Evolutionary conservation across 805 yeast genomes (phyloP).

Genomic region (Starmerella vitae): DNA sequence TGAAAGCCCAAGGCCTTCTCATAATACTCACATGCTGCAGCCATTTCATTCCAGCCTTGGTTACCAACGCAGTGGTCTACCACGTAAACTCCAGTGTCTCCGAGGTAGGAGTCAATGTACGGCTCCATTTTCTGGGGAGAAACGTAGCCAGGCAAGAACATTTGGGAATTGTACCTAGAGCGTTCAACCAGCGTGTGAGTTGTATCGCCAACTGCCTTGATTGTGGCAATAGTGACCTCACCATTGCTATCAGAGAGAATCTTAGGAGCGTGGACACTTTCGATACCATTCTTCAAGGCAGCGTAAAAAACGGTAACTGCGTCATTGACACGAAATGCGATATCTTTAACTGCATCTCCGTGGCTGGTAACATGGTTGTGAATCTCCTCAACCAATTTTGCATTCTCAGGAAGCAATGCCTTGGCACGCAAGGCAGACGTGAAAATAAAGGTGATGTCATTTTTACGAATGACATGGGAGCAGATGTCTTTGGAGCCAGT

Average conservation of each 20-base stretch:
- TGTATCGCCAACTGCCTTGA: constrained; percentile 46
- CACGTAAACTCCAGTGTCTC: constrained; percentile 30
- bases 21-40: constrained; percentile 44
- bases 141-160: constrained; percentile 41
- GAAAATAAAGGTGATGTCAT: constrained; percentile 39
- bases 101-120: constrained; percentile 22
- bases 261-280: constrained; percentile 13
- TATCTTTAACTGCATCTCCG: constrained; percentile 73
- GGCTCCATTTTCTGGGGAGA: constrained; percentile 14
- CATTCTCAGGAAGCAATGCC: constrained; percentile 23
- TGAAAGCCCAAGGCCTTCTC: constrained; percentile 57
- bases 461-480: constrained; percentile 50
- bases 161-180: constrained; percentile 27
- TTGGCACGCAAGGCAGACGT: constrained; percentile 28
- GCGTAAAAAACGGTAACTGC: constrained; percentile 33
- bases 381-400: constrained; percentile 28
- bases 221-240: constrained; percentile 37
- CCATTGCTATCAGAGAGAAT: constrained; percentile 37
- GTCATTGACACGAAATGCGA: constrained; percentile 49
- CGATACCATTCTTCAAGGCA: constrained; percentile 45
- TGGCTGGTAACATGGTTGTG: constrained; percentile 40
- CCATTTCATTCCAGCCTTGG: constrained; percentile 57
- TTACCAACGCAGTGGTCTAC: constrained; percentile 79
- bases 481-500: constrained; percentile 44
- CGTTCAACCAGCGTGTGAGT: constrained; percentile 55